These are phyloP conservation scores for Globisporangium ultimum DNA, from an alignment of 352 stramenopile genomes.

Conservation along the genomic window DNA sequence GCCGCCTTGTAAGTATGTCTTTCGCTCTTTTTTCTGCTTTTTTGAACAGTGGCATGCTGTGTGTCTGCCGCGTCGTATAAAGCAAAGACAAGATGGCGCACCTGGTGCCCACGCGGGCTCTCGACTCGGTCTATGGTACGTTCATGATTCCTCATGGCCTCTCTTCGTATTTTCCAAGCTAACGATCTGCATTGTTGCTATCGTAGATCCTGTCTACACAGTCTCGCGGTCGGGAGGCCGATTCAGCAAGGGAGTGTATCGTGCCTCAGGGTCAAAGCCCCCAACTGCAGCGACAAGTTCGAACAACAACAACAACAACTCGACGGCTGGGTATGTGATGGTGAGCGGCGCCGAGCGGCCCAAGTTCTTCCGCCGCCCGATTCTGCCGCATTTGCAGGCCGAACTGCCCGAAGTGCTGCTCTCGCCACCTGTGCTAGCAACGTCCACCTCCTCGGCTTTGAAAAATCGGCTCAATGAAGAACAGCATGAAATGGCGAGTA, in stretches of 20 bases:
- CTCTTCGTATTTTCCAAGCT: background rate
- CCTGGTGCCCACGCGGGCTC: conserved; percentile 48
- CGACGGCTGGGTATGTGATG: conserved; percentile 29
- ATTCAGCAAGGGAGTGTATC: conserved; percentile 63
- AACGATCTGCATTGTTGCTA: background rate
- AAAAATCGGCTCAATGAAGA: conserved; percentile 29
- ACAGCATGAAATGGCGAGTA: conserved; percentile 4
- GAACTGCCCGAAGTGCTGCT: conserved; percentile 87
- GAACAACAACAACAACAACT: conserved; percentile 26
- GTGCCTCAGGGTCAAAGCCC: conserved; percentile 23
- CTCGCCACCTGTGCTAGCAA: conserved; percentile 39
- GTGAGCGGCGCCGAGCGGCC: conserved; percentile 73
- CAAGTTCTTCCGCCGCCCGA: conserved; percentile 89
- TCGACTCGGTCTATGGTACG: conserved; percentile 80
- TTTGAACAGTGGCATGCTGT: too few relatives aligned
- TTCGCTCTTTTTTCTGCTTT: background rate
- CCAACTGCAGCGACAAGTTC: conserved; percentile 21
- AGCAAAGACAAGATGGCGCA: conserved; percentile 39
- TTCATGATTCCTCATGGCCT: background rate
- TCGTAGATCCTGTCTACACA: conserved; percentile 71
- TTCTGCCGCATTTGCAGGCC: conserved; percentile 85
- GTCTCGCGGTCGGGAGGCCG: conserved; percentile 61
- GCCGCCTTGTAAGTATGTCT: background rate
- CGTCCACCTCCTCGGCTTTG: conserved; percentile 10
- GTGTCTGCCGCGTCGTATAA: too few relatives aligned